Evolutionary conservation across 495 filamentous ascomycete genomes (phyloP), one percentile per base, ranked within the genome.

Genomic region (Glarea lozoyensis): DNA sequence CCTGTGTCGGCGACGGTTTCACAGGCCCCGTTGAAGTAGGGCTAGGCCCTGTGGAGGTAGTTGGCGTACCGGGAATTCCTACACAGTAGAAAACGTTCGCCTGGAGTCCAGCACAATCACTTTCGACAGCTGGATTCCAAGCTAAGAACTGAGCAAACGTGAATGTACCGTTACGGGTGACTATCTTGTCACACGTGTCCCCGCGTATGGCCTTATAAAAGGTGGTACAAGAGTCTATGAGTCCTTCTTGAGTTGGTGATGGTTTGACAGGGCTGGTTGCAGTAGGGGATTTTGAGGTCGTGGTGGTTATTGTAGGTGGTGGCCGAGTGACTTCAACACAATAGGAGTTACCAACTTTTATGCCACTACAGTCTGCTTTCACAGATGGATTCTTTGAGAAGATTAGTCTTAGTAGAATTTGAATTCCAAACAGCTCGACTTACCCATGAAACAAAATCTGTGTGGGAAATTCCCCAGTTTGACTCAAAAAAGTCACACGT

Each of bases 31-130:
- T 50, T 6, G 42, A 33, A 13, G 56, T 20, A n/a, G 42, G 9
- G 15, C 11, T 10, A 7, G 4, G 15, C 17, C 30, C 25, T 9
- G 31, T 36, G 21, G 42, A 4, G 18, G 30, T 35, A 2, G 17
- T 23, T 4, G 42, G 17, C 10, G 32, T 44, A 3, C 10, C 20
- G 12, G 27, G 6, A 9, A 25, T 23, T 17, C 3, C 15, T 4
- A 35, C 27, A 16, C 42, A 35, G 22, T 82, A 63, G 1, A 78
- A 70, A 53, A 82, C 77, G 12, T 78, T 78, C 19, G 72, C 71
- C 20, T 72, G 63, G 12, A 82, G 72, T 0, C 77, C 78, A 76
- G 30, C 82, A 52, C 32, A 73, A 63, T 24, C 75, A 69, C 37
- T 69, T 69, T 47, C 42, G 36, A 58, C 25, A n/a, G 38, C 27